Percentiles rank a stretch among this genome's conserved stretches.
Evolutionary conservation across 768 basidiomycete genomes (phyloP).

Genomic region (Coprinopsis cinerea): DNA sequence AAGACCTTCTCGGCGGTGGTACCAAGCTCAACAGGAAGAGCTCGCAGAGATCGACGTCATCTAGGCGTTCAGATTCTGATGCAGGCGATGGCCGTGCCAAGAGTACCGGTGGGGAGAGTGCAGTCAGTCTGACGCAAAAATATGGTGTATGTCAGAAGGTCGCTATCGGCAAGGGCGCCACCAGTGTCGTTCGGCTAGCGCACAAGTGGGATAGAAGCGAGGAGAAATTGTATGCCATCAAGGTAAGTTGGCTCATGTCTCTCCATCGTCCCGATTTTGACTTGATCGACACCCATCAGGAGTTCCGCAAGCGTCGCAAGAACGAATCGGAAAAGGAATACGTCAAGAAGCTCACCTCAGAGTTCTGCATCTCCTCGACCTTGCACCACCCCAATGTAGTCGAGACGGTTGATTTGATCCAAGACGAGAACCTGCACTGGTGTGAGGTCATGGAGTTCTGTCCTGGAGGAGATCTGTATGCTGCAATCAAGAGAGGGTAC

Average conservation of each 20-base stretch:
- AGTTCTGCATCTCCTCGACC: conserved; percentile 97
- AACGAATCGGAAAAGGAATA: conserved; percentile 99
- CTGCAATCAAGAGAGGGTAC: conserved; percentile 94
- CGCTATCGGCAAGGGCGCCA: conserved; percentile 98
- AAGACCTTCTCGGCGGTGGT: conserved; percentile 64
- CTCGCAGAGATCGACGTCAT: conserved; percentile 64
- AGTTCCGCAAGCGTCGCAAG: conserved; percentile 97
- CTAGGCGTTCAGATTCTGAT: conserved; percentile 66
- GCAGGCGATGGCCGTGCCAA: conserved; percentile 28
- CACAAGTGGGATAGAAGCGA: conserved; percentile 98
- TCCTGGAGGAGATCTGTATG: conserved; percentile 96
- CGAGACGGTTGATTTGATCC: conserved; percentile 98
- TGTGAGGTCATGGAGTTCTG: conserved; percentile 99
- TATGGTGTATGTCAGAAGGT: conserved; percentile 97
- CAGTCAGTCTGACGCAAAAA: conserved; percentile 63
- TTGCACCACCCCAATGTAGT: conserved; percentile 92
- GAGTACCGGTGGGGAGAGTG: conserved; percentile 40
- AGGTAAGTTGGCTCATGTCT: conserved; percentile 47
- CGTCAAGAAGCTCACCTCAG: conserved; percentile 98
- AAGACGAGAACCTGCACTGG: conserved; percentile 95
- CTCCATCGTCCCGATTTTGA: background rate
- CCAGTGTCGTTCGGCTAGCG: conserved; percentile 90
- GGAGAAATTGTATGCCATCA: conserved; percentile 97
- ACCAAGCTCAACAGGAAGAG: conserved; percentile 69
- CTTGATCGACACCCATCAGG: conserved; percentile 39